phyloP scores from a whole-genome alignment of 345 rosid genomes.

The Geranium rotundifolium region DNA sequence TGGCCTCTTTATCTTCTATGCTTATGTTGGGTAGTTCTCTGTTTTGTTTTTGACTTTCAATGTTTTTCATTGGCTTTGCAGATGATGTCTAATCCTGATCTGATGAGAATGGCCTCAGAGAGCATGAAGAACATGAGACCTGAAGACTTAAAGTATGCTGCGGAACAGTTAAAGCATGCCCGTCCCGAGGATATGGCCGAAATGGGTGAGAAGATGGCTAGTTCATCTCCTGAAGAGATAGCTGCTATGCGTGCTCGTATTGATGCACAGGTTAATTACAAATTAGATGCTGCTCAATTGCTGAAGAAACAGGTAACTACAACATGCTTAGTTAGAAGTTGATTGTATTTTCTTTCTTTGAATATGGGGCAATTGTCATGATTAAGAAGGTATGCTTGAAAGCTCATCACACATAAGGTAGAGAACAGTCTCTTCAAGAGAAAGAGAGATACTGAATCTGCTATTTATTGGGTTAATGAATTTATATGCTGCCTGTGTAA shows the following conservation, averaged over 20 bases:
- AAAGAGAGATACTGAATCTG: no score
- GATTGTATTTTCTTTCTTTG: not conserved
- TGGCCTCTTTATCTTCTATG: not conserved
- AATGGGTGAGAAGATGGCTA: conserved; percentile 81
- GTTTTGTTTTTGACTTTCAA: not conserved
- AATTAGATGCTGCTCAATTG: conserved; percentile 68
- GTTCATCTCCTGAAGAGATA: conserved; percentile 73
- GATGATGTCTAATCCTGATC: conserved; percentile 95
- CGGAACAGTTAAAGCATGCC: conserved; percentile 72
- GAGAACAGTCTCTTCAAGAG: not conserved
- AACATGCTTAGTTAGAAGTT: not conserved
- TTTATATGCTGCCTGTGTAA: not conserved
- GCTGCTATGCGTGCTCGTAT: conserved; percentile 67
- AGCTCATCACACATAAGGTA: no score
- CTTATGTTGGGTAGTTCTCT: no score
- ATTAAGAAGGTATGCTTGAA: no score
- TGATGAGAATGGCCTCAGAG: conserved; percentile 90
- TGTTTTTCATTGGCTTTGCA: conserved; percentile 18
- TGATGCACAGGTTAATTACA: conserved; percentile 64
- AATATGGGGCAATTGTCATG: no score
- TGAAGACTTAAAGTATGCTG: conserved; percentile 82
- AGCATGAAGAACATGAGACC: conserved; percentile 88
- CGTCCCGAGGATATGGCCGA: conserved; percentile 81
- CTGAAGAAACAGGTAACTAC: conserved; percentile 58
- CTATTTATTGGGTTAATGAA: no score